Evolutionary conservation across 108 stramenopile species (phyloP).

Genomic region (Discostella pseudostelligera): DNA sequence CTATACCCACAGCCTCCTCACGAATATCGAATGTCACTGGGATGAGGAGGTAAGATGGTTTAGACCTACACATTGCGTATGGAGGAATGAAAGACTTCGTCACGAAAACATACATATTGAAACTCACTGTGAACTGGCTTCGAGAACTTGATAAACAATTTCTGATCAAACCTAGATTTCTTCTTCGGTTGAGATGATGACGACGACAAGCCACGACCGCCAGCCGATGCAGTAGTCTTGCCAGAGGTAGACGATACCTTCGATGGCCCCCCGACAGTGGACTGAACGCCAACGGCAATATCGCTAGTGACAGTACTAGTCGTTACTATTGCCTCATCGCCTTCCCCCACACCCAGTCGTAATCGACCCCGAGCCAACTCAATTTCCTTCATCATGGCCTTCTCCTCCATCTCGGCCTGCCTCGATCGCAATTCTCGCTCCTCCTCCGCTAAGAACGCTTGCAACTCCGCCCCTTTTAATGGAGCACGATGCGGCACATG

Average conservation of each 20-base stretch:
- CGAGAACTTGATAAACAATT: slow-evolving; percentile 86
- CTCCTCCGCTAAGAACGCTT: slow-evolving; percentile 70
- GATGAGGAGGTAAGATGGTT: background rate
- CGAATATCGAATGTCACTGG: slow-evolving; percentile 79
- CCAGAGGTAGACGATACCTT: slow-evolving; percentile 7
- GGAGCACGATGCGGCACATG: slow-evolving; percentile 65
- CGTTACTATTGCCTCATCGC: background rate
- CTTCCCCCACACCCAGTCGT: slow-evolving; percentile 67
- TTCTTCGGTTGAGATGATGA: slow-evolving; percentile 58
- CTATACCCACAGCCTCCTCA: slow-evolving; percentile 83
- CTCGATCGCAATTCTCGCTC: slow-evolving; percentile 52
- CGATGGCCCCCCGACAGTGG: background rate
- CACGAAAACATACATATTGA: background rate
- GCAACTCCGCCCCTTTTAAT: slow-evolving; percentile 64
- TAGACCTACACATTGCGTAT: background rate
- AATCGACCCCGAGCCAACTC: slow-evolving; percentile 80
- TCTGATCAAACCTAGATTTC: slow-evolving; percentile 85
- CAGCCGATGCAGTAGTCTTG: slow-evolving; percentile 1
- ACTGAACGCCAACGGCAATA: background rate
- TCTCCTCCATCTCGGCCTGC: slow-evolving; percentile 61
- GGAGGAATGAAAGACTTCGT: background rate
- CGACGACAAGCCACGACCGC: background rate
- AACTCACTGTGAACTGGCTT: slow-evolving; percentile 84
- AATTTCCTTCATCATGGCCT: slow-evolving; percentile 83
- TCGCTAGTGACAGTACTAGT: slow-evolving; percentile 16